Percentiles rank a stretch among this genome's conserved stretches.
These are phyloP conservation scores for Leccinum incarnatum DNA, from an alignment of 768 basidiomycete genomes.

Conservation along the genomic window DNA sequence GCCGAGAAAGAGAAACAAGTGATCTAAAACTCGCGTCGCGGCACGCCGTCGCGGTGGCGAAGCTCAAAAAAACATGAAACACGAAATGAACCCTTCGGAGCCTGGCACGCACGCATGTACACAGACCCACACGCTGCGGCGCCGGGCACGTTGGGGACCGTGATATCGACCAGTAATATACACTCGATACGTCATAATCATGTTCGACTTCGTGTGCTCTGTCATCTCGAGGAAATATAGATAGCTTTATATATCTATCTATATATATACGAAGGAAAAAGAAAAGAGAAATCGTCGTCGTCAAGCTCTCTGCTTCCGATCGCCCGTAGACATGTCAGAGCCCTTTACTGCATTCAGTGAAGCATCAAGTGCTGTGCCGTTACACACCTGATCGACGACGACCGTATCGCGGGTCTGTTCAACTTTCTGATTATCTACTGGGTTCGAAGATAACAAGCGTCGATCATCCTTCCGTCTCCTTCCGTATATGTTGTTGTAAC, in stretches of 20 bases:
- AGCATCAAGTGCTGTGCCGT: background rate
- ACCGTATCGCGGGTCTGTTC: background rate
- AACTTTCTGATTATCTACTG: background rate
- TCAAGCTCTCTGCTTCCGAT: background rate
- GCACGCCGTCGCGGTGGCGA: background rate
- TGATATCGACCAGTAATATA: background rate
- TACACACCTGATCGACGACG: background rate
- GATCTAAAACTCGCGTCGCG: background rate
- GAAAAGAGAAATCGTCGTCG: background rate
- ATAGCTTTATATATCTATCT: background rate
- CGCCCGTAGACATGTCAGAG: no score
- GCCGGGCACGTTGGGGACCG: background rate
- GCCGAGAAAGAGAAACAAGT: background rate
- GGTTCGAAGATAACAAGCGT: background rate
- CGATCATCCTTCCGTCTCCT: background rate
- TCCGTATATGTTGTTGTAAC: background rate
- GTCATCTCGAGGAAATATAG: background rate
- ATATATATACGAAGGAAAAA: background rate
- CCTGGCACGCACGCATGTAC: background rate
- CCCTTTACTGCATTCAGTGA: no score
- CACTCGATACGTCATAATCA: background rate
- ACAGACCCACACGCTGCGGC: background rate
- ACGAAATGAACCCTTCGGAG: background rate
- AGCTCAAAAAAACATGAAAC: conserved; percentile 1
- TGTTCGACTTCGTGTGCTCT: background rate